Evolutionary conservation across 176 grass and related monocot species (phyloP), one percentile per base, ranked within the genome.

Genomic region (Luzula sylvatica): DNA sequence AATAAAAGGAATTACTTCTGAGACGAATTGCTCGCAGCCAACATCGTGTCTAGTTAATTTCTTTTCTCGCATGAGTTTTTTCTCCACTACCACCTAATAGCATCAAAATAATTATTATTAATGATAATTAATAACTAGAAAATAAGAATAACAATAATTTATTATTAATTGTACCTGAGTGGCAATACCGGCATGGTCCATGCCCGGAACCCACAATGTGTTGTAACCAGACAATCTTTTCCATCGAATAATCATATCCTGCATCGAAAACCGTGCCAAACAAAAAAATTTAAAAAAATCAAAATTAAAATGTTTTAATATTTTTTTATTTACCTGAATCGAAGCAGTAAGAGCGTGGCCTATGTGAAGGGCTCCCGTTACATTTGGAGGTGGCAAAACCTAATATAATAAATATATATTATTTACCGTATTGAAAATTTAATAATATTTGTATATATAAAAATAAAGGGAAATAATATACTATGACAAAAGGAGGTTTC

Each of bases 111-210:
- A 20, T 8, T 24, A 7, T 62, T n/a, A n/a, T n/a, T n/a, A n/a
- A n/a, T 42, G 45, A 1, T 53, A 20, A 65, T 41, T 52, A 14
- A 26, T 38, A 9, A 30, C 28, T 57, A n/a, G n/a, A n/a, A n/a
- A n/a, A n/a, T n/a, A n/a, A n/a, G n/a, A n/a, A n/a, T n/a, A n/a
- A n/a, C n/a, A n/a, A n/a, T n/a, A n/a, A n/a, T n/a, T n/a, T n/a
- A n/a, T n/a, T n/a, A n/a, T n/a, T n/a, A 35, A 35, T 35, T 13
- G 74, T 8, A 95, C 89, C 89, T 95, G 83, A 38, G 89, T 95
- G 41, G 89, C 89, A 69, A 95, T 95, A 30, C 89, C 83, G 67
- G 87, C 87, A 80, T 94, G 87, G 78, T 94, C 87, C 45, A 94
- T 81, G 58, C 87, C 87, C 41, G 89, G 89, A 3, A 95, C 66